Evolutionary conservation across 1,284 basidiomycete species (phyloP).

Genomic region (Puccinia horiana): DNA sequence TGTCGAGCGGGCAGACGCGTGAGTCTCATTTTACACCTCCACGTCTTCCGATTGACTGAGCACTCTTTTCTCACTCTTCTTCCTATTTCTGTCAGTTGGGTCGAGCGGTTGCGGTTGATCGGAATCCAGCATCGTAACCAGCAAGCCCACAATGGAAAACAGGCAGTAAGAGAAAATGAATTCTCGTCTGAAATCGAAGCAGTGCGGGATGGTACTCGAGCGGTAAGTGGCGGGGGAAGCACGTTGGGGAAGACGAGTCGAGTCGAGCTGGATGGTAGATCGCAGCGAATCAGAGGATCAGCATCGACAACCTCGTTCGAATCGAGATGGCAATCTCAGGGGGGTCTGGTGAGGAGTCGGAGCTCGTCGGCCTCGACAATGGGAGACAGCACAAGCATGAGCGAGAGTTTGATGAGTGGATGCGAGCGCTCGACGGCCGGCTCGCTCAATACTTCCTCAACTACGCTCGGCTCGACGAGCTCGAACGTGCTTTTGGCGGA

Average conservation of each 20-base stretch:
- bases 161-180: neutral
- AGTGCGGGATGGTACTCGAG: neutral
- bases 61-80: neutral
- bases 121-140: conserved; percentile 42
- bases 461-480: neutral
- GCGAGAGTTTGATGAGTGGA: neutral
- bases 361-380: neutral
- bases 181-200: neutral
- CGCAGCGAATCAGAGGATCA: neutral
- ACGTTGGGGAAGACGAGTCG: neutral
- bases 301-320: neutral
- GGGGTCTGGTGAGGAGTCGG: neutral
- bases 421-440: neutral
- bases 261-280: neutral
- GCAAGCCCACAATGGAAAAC: neutral
- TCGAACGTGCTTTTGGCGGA: neutral
- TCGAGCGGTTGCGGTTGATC: conserved; percentile 40
- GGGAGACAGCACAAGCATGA: neutral
- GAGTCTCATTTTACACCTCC: conserved; percentile 59
- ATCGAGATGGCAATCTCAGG: neutral
- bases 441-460: neutral
- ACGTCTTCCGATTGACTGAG: neutral
- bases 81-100: conserved; percentile 23
- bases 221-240: neutral
- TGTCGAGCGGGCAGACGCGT: conserved; percentile 82